A percentile compares a stretch with the other conserved stretches of the same genome.
These are phyloP conservation scores for Hymenotorrendiella dingleyae DNA, from an alignment of 2,329 filamentous ascomycete genomes.

Conservation along the genomic window DNA sequence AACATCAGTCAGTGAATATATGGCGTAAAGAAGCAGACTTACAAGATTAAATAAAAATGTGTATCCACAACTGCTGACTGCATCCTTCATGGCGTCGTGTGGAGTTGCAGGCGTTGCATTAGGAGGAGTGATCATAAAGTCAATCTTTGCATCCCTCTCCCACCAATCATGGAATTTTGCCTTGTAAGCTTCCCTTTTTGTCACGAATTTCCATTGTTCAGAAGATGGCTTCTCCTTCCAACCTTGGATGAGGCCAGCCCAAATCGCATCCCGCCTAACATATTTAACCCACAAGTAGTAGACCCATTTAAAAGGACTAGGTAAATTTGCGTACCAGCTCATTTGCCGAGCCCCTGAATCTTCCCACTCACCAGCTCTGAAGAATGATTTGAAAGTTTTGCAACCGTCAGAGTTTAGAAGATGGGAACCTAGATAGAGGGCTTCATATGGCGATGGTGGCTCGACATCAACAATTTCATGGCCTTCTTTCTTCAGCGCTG, in stretches of 20 bases:
- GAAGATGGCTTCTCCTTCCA: conserved; percentile 69
- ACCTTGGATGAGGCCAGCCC: conserved; percentile 69
- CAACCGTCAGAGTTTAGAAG: conserved; percentile 83
- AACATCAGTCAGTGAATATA: not conserved
- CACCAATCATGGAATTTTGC: conserved; percentile 80
- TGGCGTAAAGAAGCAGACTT: conserved; percentile 30
- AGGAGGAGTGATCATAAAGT: conserved; percentile 76
- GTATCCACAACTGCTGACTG: conserved; percentile 82
- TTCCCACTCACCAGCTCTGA: conserved; percentile 71
- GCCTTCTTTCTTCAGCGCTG: conserved; percentile 63
- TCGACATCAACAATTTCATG: conserved; percentile 66
- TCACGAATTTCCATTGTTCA: conserved; percentile 79
- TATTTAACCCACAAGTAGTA: conserved; percentile 90
- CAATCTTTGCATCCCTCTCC: conserved; percentile 63
- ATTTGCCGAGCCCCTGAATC: conserved; percentile 74
- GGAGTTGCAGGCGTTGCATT: conserved; percentile 88
- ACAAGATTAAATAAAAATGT: conserved; percentile 90
- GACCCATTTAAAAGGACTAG: conserved; percentile 70
- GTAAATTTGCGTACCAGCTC: conserved; percentile 65
- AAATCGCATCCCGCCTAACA: conserved; percentile 66
- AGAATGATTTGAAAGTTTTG: conserved; percentile 69
- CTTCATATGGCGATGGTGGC: conserved; percentile 68
- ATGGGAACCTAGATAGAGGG: conserved; percentile 68
- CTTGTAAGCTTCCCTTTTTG: conserved; percentile 71
- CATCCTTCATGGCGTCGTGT: conserved; percentile 79